Base-by-base conservation (phyloP, 768 basidiomycete genomes). In the Termitomyces titanicus region DNA sequence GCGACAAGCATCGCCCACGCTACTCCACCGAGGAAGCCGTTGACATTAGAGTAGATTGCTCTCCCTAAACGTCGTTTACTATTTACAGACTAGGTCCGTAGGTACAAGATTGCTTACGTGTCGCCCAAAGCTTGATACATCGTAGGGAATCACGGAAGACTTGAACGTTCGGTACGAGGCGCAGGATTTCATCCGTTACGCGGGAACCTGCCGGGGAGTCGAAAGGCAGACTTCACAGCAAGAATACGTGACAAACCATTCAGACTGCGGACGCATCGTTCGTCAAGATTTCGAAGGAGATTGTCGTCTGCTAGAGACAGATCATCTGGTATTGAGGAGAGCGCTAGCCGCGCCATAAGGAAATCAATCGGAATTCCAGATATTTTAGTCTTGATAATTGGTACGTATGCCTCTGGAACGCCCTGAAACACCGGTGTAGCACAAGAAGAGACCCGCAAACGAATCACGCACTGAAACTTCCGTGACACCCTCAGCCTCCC, bases 1-100 rank as follows among this genome's bases (percentile, higher is more conserved):
- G 97, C 97, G n/a, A 98, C 95, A 38, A 98, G 83, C 79, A 98
- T 90, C 3, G 96, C 92, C 97, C 97, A 99, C 27, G 95, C 96
- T 2, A 98, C 96, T 65, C 97, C 97, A 54, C 97, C 97, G 31
- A 96, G 81, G 70, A 98, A 99, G 18, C 96, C 97, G 63, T 94
- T 94, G 11, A 98, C 93, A 69, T 99, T 99, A 0, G 94, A 96
- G 71, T 98, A 98, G 57, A 99, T 96, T 24, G 95, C 97, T 73
- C 94, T 81, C 63, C 86, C 95, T 98, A 65, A 29, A 42, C 42
- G 4, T 35, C 51, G 34, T 56, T 44, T 3, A 25, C 29, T 12
- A 38, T 54, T 53, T 38, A n/a, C 10, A 34, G 17, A 17, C 17
- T 47, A n/a, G 3, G 22, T 46, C 17, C 6, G 40, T 48, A 29